These are phyloP conservation scores for Leishmania martiniquensis DNA, from an alignment of 208 protist genomes.

Conservation along the genomic window DNA sequence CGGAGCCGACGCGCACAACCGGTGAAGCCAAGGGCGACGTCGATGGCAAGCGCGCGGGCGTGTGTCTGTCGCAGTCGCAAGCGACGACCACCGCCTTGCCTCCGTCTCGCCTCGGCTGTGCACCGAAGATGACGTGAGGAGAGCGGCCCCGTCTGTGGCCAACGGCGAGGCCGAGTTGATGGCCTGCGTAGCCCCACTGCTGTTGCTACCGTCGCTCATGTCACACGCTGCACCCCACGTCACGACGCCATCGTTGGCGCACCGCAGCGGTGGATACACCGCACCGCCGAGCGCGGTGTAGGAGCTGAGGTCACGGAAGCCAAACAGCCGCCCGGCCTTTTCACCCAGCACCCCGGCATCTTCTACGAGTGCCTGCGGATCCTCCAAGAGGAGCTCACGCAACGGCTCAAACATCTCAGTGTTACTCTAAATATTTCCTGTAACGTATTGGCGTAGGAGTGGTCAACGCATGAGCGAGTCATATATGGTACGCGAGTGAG, in stretches of 20 bases:
- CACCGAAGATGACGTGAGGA: conserved; percentile 8
- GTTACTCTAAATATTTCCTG: neutral
- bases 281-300: conserved; percentile 64
- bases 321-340: conserved; percentile 61
- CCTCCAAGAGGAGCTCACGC: conserved; percentile 48
- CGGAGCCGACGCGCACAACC: conserved; percentile 1
- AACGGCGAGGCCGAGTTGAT: neutral
- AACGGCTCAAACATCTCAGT: conserved; percentile 71
- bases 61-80: neutral
- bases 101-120: neutral
- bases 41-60: neutral
- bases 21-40: neutral
- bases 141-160: neutral
- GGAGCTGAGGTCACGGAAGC: conserved; percentile 32
- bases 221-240: conserved; percentile 7
- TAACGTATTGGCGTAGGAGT: neutral
- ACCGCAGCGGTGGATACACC: conserved; percentile 42
- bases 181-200: neutral
- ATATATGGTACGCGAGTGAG: no score
- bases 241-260: conserved; percentile 55
- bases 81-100: conserved; percentile 5
- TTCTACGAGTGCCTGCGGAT: conserved; percentile 37
- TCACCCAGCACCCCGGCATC: conserved; percentile 65
- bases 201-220: neutral
- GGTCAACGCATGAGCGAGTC: no score